Conservation (phyloP, 2,329 filamentous ascomycete genomes). For the Calonectria pseudoreteaudii region DNA sequence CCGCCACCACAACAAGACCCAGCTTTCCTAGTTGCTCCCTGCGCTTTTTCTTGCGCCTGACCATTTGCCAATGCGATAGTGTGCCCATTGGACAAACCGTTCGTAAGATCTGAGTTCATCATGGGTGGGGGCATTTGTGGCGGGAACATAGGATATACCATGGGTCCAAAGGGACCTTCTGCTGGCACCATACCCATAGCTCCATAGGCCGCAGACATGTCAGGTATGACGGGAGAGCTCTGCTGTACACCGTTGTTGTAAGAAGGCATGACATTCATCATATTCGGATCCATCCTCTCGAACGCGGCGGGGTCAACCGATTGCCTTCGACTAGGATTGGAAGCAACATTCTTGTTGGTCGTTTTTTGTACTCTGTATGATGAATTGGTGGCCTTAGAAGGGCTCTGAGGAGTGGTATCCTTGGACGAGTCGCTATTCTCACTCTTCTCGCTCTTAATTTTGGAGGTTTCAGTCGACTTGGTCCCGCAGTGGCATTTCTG, state of each 20-base stretch:
- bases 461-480: constrained; percentile 40
- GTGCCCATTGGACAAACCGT: constrained; percentile 36
- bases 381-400: constrained; percentile 44
- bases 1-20: constrained; percentile 54
- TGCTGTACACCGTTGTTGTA: constrained; percentile 44
- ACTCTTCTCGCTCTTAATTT: constrained; percentile 37
- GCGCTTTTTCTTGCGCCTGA: constrained; percentile 25
- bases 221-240: constrained; percentile 39
- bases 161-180: constrained; percentile 40
- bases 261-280: constrained; percentile 60
- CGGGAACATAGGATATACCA: constrained; percentile 49
- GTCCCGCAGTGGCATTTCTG: constrained; percentile 66
- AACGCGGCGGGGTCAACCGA: constrained; percentile 63
- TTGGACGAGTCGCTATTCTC: constrained; percentile 42
- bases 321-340: constrained; percentile 53
- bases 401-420: constrained; percentile 45
- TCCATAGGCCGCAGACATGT: constrained; percentile 42
- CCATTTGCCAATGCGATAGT: constrained; percentile 34
- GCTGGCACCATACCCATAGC: constrained; percentile 43
- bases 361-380: constrained; percentile 62
- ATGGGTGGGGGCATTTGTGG: constrained; percentile 44
- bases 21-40: constrained; percentile 31
- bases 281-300: constrained; percentile 65
- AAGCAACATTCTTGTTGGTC: constrained; percentile 47
- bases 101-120: constrained; percentile 30